These are phyloP conservation scores for Raphanus sativus DNA, from an alignment of 345 rosid genomes.

Conservation along the genomic window DNA sequence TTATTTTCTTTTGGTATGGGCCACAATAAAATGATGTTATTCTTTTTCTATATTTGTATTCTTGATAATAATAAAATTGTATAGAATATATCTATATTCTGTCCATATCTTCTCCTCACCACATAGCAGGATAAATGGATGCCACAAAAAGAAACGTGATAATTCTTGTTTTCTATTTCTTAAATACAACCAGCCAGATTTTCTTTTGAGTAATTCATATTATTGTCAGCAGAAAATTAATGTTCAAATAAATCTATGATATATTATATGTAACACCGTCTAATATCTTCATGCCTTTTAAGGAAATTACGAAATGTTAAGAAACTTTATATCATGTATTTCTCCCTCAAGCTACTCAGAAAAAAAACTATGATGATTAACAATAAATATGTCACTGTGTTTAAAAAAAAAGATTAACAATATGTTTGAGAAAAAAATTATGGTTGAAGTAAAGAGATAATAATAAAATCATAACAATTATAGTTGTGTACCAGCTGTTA, in stretches of 20 bases:
- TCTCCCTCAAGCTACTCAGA: not conserved
- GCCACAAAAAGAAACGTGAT: conserved; percentile 16
- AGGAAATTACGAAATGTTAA: not conserved
- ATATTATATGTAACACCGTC: not conserved
- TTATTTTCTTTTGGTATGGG: conserved; percentile 20
- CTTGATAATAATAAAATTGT: conserved; percentile 6
- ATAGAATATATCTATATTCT: conserved; percentile 3
- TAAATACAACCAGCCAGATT: not conserved
- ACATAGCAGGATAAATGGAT: conserved; percentile 21
- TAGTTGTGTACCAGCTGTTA: not conserved
- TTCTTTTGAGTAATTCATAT: not conserved
- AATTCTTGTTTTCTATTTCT: not conserved
- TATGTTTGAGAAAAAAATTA: not conserved
- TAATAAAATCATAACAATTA: not conserved
- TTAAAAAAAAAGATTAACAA: not conserved
- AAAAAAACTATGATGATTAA: not conserved
- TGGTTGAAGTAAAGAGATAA: not conserved
- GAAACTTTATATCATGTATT: not conserved
- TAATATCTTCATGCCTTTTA: not conserved
- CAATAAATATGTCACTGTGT: not conserved
- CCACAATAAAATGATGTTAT: conserved; percentile 19
- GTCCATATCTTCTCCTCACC: conserved; percentile 27
- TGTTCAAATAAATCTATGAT: not conserved
- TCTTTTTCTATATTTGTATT: not conserved
- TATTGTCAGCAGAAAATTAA: not conserved